phyloP scores from a whole-genome alignment of 148 eudicot species.

The Nepenthes mirabilis region DNA sequence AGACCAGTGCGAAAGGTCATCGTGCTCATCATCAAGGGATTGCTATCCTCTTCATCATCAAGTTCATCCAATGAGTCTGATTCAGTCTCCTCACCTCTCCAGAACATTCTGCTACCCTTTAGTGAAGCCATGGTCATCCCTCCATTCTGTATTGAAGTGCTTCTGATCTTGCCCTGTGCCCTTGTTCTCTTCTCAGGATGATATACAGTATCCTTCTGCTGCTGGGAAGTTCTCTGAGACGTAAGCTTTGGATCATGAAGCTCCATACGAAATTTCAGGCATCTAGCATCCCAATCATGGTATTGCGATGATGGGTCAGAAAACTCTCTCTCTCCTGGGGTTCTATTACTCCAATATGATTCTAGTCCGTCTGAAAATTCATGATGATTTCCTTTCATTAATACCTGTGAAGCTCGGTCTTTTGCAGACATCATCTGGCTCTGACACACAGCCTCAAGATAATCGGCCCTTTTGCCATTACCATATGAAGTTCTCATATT shows the following conservation, averaged over 20 bases:
- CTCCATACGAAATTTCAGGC: conserved; percentile 34
- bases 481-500: conserved; percentile 32
- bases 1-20: conserved; percentile 33
- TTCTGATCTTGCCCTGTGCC: conserved; percentile 25
- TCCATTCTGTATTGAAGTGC: conserved; percentile 32
- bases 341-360: conserved; percentile 28
- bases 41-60: conserved; percentile 46
- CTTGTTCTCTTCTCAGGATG: conserved; percentile 32
- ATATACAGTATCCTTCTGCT: conserved; percentile 19
- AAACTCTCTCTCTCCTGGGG: conserved; percentile 23
- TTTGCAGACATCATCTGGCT: conserved; percentile 34
- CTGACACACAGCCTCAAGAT: conserved; percentile 28
- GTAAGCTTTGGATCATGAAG: conserved; percentile 26
- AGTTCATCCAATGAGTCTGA: conserved; percentile 72
- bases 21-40: conserved; percentile 69
- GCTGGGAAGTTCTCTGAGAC: conserved; percentile 12
- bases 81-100: conserved; percentile 65
- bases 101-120: conserved; percentile 23
- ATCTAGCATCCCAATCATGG: conserved; percentile 24
- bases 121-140: conserved; percentile 23
- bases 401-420: conserved; percentile 22
- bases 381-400: conserved; percentile 29
- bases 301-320: conserved; percentile 24
- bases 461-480: conserved; percentile 33
- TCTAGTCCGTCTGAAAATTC: conserved; percentile 33